Evolutionary conservation across 805 yeast species (phyloP), one percentile per base, ranked within the genome.

Genomic region (Kodamaea neixiangensis): DNA sequence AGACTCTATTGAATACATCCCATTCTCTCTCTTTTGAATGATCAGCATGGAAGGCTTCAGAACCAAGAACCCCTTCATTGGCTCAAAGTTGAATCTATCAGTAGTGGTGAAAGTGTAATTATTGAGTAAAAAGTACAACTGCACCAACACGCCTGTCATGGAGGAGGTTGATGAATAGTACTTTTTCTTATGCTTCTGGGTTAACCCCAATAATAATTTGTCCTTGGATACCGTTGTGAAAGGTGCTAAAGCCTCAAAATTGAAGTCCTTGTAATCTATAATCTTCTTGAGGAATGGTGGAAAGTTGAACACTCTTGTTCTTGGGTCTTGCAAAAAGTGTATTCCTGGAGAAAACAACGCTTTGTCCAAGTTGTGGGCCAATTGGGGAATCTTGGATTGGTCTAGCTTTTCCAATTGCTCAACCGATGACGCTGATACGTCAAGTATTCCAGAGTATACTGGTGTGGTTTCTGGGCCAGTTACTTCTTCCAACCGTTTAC

Each of bases 111-210:
- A 53, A 18, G 57, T 47, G 54, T 71, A 73, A 50, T 71, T 75
- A 58, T 85, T 83, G 37, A 94, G 62, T 7, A 89, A 69, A 52
- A 75, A 76, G 67, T 94, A 97, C 52, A 93, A 72, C 46, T 91
- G 96, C 2, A 84, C 75, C 42, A 93, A 74, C 0, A 85, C 68
- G 1, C 85, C 76, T 0, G 98, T 92, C 88, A 93, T 79, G 1
- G 97, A 87, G 15, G 96, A 87, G 0, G 98, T 91, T 1, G 97
- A 90, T 1, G 96, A 87, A 51, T 79, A 81, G 62, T 76, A 93
- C 50, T 61, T 66, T 63, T 58, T 72, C 39, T 57, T 58, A 46
- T 51, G 56, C 43, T 55, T 51, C 15, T 58, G 56, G 0, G 93
- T 84, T 7, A 86, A 64, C 3, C 71, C 48, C 0, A 79, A 59